phyloP scores from a whole-genome alignment of 345 rosid species.

The Cardamine chenopodiifolia region DNA sequence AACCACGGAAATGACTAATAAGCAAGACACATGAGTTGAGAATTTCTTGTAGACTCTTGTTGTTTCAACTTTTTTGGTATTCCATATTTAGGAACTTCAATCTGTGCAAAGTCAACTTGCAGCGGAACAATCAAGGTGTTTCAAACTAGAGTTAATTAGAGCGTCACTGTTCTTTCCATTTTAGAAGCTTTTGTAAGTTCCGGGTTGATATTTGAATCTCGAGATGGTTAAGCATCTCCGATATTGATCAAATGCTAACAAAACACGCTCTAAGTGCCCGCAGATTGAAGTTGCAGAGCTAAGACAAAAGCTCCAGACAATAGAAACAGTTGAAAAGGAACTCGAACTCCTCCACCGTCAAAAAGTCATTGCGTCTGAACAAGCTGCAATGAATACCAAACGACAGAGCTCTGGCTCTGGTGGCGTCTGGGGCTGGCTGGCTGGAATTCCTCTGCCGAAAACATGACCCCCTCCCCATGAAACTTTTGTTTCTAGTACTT shows the following conservation, averaged over 20 bases:
- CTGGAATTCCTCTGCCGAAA: constrained; percentile 59
- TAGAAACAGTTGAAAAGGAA: constrained; percentile 84
- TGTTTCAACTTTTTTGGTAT: background rate
- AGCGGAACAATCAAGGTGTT: constrained; percentile 87
- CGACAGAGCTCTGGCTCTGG: constrained; percentile 74
- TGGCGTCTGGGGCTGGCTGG: constrained; percentile 97
- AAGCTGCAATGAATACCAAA: constrained; percentile 64
- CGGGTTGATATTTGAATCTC: background rate
- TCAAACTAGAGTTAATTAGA: constrained; percentile 78
- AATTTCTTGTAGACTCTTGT: background rate
- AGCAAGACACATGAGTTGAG: background rate
- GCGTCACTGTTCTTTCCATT: background rate
- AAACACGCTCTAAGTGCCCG: constrained; percentile 11
- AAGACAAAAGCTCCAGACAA: constrained; percentile 79
- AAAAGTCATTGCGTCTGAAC: constrained; percentile 78
- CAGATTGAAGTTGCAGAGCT: constrained; percentile 95
- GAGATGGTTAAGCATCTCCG: constrained; percentile 11
- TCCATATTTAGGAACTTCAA: constrained; percentile 70
- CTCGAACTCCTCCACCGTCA: constrained; percentile 86
- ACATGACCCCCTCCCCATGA: constrained; percentile 6
- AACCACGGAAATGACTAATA: background rate
- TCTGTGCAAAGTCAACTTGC: constrained; percentile 88
- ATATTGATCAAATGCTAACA: background rate
- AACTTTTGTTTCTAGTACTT: background rate
- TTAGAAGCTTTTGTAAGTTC: background rate